Evolutionary conservation across 2,329 filamentous ascomycete species (phyloP).

Genomic region (Moelleriella libera): DNA sequence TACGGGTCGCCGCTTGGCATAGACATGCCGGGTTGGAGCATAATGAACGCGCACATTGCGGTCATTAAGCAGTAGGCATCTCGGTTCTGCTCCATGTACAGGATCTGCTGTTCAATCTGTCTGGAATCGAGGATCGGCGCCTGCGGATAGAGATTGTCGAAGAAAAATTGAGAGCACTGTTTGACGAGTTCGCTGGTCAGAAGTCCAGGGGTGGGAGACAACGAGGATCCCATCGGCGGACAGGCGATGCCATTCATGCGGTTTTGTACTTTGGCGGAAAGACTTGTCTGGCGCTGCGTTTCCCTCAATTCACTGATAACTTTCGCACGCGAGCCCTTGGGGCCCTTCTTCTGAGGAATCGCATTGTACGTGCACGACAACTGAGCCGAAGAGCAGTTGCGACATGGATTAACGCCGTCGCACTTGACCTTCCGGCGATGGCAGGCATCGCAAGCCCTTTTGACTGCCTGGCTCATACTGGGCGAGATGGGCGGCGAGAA

Average conservation of each 20-base stretch:
- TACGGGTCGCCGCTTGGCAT: slow-evolving; percentile 42
- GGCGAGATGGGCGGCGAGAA: neutral
- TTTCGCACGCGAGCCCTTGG: slow-evolving; percentile 60
- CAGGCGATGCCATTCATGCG: slow-evolving; percentile 41
- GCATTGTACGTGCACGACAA: slow-evolving; percentile 62
- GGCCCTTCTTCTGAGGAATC: slow-evolving; percentile 63
- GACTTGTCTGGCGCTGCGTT: slow-evolving; percentile 51
- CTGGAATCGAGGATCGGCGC: slow-evolving; percentile 48
- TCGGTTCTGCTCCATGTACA: slow-evolving; percentile 46
- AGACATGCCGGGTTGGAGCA: slow-evolving; percentile 54
- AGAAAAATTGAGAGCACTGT: slow-evolving; percentile 54
- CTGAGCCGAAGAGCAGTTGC: slow-evolving; percentile 53
- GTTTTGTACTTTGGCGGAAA: slow-evolving; percentile 46
- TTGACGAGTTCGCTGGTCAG: slow-evolving; percentile 49
- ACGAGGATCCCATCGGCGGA: slow-evolving; percentile 29
- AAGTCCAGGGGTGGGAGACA: slow-evolving; percentile 44
- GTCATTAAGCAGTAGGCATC: slow-evolving; percentile 52
- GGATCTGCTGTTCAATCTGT: slow-evolving; percentile 40
- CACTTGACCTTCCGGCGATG: slow-evolving; percentile 65
- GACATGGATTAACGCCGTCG: slow-evolving; percentile 56
- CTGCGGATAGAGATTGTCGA: slow-evolving; percentile 49
- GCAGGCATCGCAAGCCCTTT: slow-evolving; percentile 57
- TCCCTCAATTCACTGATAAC: slow-evolving; percentile 62
- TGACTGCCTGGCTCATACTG: slow-evolving; percentile 37
- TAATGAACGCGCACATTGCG: slow-evolving; percentile 52